phyloP scores from a whole-genome alignment of 768 basidiomycete genomes.

The Agaricus blazei region DNA sequence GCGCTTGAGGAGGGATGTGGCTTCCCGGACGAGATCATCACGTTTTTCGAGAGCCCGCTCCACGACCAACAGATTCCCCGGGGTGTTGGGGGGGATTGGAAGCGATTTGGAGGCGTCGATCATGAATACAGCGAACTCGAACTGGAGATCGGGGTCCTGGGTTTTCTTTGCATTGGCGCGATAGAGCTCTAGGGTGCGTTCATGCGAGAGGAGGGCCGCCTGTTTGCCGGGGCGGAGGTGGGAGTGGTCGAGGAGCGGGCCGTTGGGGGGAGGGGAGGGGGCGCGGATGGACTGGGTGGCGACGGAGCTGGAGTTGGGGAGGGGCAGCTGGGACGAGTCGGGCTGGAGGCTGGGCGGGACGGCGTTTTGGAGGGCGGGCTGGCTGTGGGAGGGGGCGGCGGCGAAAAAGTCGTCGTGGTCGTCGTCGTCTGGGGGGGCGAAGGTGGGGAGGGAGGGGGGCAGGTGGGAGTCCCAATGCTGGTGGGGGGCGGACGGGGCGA shows the following conservation, averaged over 20 bases:
- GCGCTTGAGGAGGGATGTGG: constrained; percentile 79
- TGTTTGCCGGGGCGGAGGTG: constrained; percentile 91
- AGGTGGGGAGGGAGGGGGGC: constrained; percentile 37
- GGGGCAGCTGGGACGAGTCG: constrained; percentile 20
- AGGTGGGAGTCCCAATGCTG: constrained; percentile 14
- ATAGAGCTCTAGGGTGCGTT: constrained; percentile 95
- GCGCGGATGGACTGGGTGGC: constrained; percentile 56
- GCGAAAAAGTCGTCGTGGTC: constrained; percentile 45
- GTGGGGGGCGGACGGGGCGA: constrained; percentile 1
- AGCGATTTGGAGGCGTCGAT: constrained; percentile 93
- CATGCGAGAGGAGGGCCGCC: constrained; percentile 90
- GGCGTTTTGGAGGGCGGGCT: constrained; percentile 23
- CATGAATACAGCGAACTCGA: constrained; percentile 99
- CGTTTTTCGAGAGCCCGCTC: constrained; percentile 78
- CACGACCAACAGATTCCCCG: constrained; percentile 73
- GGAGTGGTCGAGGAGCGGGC: constrained; percentile 81
- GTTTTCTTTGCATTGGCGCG: constrained; percentile 98
- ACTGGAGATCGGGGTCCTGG: constrained; percentile 94
- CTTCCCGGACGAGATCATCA: constrained; percentile 87
- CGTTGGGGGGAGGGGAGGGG: constrained; percentile 60
- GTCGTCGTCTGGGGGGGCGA: constrained; percentile 32
- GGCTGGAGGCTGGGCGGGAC: constrained; percentile 25
- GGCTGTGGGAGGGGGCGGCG: constrained; percentile 24
- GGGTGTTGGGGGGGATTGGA: constrained; percentile 65
- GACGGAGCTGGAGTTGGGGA: constrained; percentile 32